Conservation (phyloP, 805 yeast species). For the Saccharomyces paradoxus region DNA sequence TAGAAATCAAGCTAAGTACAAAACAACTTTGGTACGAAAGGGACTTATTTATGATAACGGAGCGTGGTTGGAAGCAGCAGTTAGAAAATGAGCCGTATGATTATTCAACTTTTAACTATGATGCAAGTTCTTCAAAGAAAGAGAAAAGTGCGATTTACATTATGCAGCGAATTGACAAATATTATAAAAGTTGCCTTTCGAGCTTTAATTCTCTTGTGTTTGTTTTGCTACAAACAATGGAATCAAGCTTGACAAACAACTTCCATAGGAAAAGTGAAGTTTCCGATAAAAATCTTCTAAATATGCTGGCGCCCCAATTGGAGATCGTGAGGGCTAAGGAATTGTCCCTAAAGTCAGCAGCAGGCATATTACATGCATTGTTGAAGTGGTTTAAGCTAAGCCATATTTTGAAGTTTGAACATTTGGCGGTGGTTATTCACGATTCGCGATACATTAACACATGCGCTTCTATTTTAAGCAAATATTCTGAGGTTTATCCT, state of each 20-base stretch:
- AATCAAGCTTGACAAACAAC: slow-evolving; percentile 36
- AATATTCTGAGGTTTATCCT: slow-evolving; percentile 22
- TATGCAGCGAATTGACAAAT: slow-evolving; percentile 49
- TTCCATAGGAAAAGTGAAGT: slow-evolving; percentile 15
- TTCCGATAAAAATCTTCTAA: slow-evolving; percentile 4
- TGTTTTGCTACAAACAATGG: slow-evolving; percentile 57
- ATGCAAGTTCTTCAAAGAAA: not conserved
- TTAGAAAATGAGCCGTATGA: slow-evolving; percentile 26
- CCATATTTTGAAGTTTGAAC: slow-evolving; percentile 74
- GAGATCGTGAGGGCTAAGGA: slow-evolving; percentile 59
- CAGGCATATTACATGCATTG: slow-evolving; percentile 45
- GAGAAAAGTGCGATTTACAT: slow-evolving; percentile 15
- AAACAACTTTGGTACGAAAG: slow-evolving; percentile 67
- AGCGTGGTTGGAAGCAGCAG: slow-evolving; percentile 47
- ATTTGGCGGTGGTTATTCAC: slow-evolving; percentile 58
- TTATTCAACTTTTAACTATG: slow-evolving; percentile 11
- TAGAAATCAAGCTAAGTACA: slow-evolving; percentile 58
- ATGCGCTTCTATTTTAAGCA: slow-evolving; percentile 20
- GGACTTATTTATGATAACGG: slow-evolving; percentile 62
- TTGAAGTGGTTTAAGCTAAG: slow-evolving; percentile 71
- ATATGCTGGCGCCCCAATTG: slow-evolving; percentile 27
- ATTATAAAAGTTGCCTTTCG: slow-evolving; percentile 47
- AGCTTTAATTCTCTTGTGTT: slow-evolving; percentile 55
- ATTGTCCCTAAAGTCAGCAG: slow-evolving; percentile 48
- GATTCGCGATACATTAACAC: slow-evolving; percentile 52